Evolutionary conservation across 2,329 filamentous ascomycete genomes (phyloP), one percentile per base, ranked within the genome.

Genomic region (Ploettnerulaceae sp.): DNA sequence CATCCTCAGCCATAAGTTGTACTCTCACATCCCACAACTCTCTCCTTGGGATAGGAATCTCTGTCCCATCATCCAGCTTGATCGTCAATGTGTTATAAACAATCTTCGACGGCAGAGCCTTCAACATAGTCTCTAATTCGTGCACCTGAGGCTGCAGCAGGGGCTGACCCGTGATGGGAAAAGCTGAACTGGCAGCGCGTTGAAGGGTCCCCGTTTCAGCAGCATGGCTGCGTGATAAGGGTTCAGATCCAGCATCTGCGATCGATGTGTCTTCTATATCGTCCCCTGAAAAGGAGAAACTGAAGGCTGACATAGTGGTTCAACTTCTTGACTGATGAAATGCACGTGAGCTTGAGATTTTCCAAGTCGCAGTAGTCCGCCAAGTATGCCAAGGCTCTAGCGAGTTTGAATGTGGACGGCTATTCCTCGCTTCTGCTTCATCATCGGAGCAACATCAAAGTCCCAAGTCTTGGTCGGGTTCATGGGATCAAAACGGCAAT

Each of bases 21-120:
- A 89, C 74, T 25, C 84, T 76, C 29, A 91, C 82, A 62, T 93
- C 87, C 79, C 86, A 91, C 35, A 93, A 72, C 63, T 90, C 86
- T 48, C 87, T 77, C 29, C 86, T 79, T 0, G 86, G 86, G 6
- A 93, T 70, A 28, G 65, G 66, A 7, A 84, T 62, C 3, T 60
- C 67, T 36, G 69, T 67, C 7, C 74, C 74, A 51, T 77, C 71
- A 33, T 83, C 81, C 4, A 84, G 74, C 15, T 72, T 70, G 40
- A 89, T 74, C 6, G 70, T 66, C 14, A 89, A 66, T 9, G 72
- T 73, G 57, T 75, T 72, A 66, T 84, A 91, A 14, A 84, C 81
- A 45, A 93, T 75, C 64, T 86, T 86, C 45, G 83, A 86, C 0
- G 87, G 87, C 35, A 91, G 71, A 46, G 66, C 66, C 3, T 70